Evolutionary conservation across 129 eudicot genomes (phyloP).

Genomic region (Flaveria sonorensis): DNA sequence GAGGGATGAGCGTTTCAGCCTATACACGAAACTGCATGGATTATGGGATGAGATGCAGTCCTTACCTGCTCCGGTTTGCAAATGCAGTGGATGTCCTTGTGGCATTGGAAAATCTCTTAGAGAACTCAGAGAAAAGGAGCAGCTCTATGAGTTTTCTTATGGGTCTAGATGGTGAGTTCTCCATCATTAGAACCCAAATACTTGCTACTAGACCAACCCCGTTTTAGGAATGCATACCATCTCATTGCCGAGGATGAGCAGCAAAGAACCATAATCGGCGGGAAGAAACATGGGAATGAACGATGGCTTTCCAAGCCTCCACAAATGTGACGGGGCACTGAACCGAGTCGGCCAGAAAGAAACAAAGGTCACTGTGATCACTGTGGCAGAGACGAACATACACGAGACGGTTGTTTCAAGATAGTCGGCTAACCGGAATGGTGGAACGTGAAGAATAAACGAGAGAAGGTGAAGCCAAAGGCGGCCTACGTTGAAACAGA

Average conservation of each 20-base stretch:
- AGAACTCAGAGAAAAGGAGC: neutral
- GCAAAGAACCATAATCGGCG: neutral
- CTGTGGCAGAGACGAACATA: neutral
- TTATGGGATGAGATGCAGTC: neutral
- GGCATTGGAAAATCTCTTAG: neutral
- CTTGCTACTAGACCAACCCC: neutral
- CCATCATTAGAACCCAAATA: neutral
- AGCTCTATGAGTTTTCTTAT: neutral
- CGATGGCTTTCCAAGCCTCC: neutral
- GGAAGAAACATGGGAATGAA: neutral
- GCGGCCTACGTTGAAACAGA: too few relatives aligned
- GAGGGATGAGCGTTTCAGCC: neutral
- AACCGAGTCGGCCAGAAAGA: neutral
- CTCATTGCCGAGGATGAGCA: neutral
- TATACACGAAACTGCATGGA: neutral
- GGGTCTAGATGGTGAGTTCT: neutral
- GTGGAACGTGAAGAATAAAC: too few relatives aligned
- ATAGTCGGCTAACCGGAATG: too few relatives aligned
- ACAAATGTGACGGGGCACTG: neutral
- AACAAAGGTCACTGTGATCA: neutral
- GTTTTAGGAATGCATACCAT: neutral
- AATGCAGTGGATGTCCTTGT: neutral
- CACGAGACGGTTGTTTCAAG: neutral
- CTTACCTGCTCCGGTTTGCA: neutral
- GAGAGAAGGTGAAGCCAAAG: too few relatives aligned